These are phyloP conservation scores for Lentinula novae-zelandiae DNA, from an alignment of 1,284 basidiomycete species.

Conservation along the genomic window DNA sequence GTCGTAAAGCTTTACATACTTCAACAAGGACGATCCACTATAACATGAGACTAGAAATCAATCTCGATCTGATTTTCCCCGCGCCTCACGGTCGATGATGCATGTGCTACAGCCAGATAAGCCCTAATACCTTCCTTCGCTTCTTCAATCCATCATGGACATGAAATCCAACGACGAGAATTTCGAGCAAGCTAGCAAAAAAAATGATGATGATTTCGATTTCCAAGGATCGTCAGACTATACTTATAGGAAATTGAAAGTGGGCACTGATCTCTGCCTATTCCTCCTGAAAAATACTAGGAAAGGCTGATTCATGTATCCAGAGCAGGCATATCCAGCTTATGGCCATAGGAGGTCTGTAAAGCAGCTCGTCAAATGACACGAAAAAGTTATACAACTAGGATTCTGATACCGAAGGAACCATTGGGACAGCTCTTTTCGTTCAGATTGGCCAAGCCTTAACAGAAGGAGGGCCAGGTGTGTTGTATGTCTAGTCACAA, in stretches of 20 bases:
- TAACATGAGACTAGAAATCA: too few relatives aligned
- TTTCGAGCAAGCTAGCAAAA: background rate
- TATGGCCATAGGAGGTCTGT: constrained; percentile 42
- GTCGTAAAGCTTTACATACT: too few relatives aligned
- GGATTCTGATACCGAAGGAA: constrained; percentile 25
- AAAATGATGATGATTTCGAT: background rate
- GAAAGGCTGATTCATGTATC: background rate
- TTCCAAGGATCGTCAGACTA: constrained; percentile 2
- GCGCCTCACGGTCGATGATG: background rate
- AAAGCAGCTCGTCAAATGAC: background rate
- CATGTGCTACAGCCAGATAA: too few relatives aligned
- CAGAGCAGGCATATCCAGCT: constrained; percentile 46
- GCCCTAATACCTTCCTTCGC: too few relatives aligned
- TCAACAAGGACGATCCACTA: too few relatives aligned
- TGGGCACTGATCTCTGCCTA: background rate
- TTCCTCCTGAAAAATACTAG: background rate
- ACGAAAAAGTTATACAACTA: too few relatives aligned
- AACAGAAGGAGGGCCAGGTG: constrained; percentile 43
- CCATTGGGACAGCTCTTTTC: constrained; percentile 45
- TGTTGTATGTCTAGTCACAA: constrained; percentile 15
- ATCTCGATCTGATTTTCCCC: background rate
- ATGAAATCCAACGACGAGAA: background rate
- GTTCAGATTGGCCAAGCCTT: constrained; percentile 42
- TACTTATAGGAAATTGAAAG: constrained; percentile 12
- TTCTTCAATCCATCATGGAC: too few relatives aligned